Evolutionary conservation across 371 early-diverging fungal genomes (phyloP).

Genomic region (Zancudomyces culisetae): DNA sequence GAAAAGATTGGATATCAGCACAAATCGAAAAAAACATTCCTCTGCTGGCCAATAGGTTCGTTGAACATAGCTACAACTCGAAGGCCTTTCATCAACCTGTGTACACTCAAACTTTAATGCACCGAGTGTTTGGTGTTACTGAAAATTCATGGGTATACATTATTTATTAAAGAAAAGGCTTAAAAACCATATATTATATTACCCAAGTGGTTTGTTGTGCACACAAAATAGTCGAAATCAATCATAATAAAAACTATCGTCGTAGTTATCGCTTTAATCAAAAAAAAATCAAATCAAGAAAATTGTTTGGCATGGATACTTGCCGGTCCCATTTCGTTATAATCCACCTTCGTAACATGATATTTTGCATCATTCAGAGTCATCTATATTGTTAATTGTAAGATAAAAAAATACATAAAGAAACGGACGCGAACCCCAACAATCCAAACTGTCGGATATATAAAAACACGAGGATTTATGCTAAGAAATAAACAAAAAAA

Average conservation of each 20-base stretch:
- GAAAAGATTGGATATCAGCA: too few species aligned
- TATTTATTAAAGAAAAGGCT: background rate
- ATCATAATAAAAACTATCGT: background rate
- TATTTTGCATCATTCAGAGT: conserved; percentile 2
- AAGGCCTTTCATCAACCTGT: too few species aligned
- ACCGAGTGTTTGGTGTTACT: background rate
- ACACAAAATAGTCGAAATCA: background rate
- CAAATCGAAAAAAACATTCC: too few species aligned
- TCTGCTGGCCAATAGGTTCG: too few species aligned
- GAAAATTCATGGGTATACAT: background rate
- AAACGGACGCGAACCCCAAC: too few species aligned
- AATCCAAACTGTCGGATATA: too few species aligned
- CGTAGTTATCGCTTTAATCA: background rate
- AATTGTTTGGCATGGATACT: conserved; percentile 3
- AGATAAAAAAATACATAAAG: background rate
- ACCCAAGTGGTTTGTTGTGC: background rate
- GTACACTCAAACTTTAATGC: too few species aligned
- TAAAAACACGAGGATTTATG: background rate
- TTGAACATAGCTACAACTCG: too few species aligned
- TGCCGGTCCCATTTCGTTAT: conserved; percentile 4
- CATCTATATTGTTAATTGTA: background rate
- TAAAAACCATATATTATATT: background rate
- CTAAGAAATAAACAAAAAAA: background rate
- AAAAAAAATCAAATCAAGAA: background rate
- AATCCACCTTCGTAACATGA: conserved; percentile 4